Conservation (phyloP, 2,329 filamentous ascomycete genomes). For the Acrocalymma vagum region DNA sequence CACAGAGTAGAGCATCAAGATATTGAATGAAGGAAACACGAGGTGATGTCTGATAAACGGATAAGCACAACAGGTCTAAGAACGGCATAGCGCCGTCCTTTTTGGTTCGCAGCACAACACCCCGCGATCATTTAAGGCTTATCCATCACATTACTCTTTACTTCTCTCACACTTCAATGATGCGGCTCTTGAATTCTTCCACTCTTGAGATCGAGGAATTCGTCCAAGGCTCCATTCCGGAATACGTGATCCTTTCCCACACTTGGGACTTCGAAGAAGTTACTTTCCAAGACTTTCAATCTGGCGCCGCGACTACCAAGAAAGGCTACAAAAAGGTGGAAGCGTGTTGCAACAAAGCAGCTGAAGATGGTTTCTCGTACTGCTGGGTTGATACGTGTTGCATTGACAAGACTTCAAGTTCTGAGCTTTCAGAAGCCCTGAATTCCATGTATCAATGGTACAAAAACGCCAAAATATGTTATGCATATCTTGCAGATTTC, state of each 20-base stretch:
- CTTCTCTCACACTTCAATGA: no score
- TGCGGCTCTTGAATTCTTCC: conserved; percentile 9
- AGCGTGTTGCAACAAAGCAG: conserved; percentile 15
- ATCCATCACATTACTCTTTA: no score
- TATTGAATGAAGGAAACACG: no score
- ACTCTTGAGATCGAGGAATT: conserved; percentile 14
- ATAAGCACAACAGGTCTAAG: no score
- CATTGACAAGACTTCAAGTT: conserved; percentile 21
- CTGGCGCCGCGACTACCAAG: not conserved
- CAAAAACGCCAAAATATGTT: conserved; percentile 8
- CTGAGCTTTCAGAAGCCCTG: conserved; percentile 21
- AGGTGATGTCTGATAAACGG: no score
- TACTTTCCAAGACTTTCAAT: conserved; percentile 11
- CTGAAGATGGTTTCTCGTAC: conserved; percentile 10
- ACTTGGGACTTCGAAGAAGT: conserved; percentile 18
- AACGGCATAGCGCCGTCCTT: no score
- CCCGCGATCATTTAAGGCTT: no score
- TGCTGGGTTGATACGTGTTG: conserved; percentile 24
- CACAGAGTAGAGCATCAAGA: no score
- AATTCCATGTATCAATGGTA: conserved; percentile 28
- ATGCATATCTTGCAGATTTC: conserved; percentile 13
- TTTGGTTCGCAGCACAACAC: no score
- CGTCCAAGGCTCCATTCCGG: conserved; percentile 5
- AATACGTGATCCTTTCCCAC: conserved; percentile 25
- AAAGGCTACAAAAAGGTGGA: conserved; percentile 14